Base-by-base conservation (phyloP, 2,329 filamentous ascomycete species). In the Gyromitra esculenta region DNA sequence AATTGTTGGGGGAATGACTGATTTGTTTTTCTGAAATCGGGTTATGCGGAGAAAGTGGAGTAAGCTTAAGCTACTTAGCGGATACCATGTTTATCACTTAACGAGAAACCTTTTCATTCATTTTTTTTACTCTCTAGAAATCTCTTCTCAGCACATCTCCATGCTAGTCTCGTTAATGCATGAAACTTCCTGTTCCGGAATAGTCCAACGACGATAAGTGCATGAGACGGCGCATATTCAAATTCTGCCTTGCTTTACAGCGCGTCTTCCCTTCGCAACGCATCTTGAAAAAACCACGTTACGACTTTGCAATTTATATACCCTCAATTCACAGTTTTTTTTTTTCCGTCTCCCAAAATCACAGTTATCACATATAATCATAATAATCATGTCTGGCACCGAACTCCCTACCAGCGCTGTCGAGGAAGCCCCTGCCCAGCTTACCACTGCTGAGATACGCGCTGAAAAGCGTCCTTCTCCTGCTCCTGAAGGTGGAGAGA, bases 391-490 rank as follows among this genome's bases (percentile, higher is more conserved):
- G 66, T 39, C 66, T 2, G 60, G 15, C n/a, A n/a, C 43, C 31
- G 66, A 69, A 25, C 25, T 39, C 54, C 50, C 54, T n/a, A n/a
- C 35, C 41, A 59, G 15, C 35, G 37, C 31, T 11, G 18, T 41
- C 13, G 62, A 66, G 31, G 70, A 73, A 66, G 43, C 31, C 11
- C 31, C 70, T 59, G 62, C 11, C 25, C 70, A 73, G 18, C 70
- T 73, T 60, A 73, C 70, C 31, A 73, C 70, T 15, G 39, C 70
- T 59, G 70, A 73, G 50, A 41, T 66, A 8, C 73, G 73, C 18
- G 41, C 71, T 35, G 67, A 72, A 21, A 76, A 76, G 52, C 73
- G 73, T 54, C 73, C 73, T 8, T 73, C 73, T 59, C 68, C 73
- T 39, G 62, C 62, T 1, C 70, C 70, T 6, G 70, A 73, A 73